Base-by-base conservation (phyloP, 1,139 yeast species). In the Kurtzmaniella natalensis region DNA sequence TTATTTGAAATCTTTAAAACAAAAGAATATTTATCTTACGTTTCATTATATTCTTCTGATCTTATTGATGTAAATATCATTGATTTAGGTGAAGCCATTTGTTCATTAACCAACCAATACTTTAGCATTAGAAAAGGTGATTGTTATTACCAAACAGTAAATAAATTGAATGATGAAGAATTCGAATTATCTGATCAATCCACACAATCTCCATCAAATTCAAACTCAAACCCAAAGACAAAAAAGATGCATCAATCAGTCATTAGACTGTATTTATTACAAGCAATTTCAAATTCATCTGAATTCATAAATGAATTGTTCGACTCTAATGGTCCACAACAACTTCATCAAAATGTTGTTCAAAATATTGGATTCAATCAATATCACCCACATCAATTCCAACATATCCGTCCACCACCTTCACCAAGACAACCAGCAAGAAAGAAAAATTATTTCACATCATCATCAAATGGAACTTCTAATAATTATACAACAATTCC, bases 51-150 rank as follows among this genome's bases (percentile, higher is more conserved):
- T 40, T 55, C 61, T 18, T 50, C 46, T 33, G 72, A 65, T 30
- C 55, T 67, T 37, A 57, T 66, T 32, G 65, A 61, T 38, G 48
- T 50, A 35, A 55, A 55, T 37, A 43, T 58, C 18, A 43, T 60
- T 29, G 68, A 65, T 31, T 50, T 66, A 35, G 51, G 63, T 19
- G 55, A 48, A 40, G 70, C 62, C 9, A 48, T 64, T 14, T 40
- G 59, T 16, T 69, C 63, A 59, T 42, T 67, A 35, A 50, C 66
- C 38, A 66, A 65, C 45, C 72, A 67, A 35, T 40, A 50, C 13
- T 49, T 57, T 27, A 46, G 42, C 26, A 42, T 59, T 33, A 40
- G 41, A 13, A 44, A 47, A 29, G 37, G 35, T 22, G 56, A 58
- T 39, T 37, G 39, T 25, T 44, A 48, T 32, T 52, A 42, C 43